These are phyloP conservation scores for Cornus suecica DNA, from an alignment of 148 eudicot genomes.

Conservation along the genomic window DNA sequence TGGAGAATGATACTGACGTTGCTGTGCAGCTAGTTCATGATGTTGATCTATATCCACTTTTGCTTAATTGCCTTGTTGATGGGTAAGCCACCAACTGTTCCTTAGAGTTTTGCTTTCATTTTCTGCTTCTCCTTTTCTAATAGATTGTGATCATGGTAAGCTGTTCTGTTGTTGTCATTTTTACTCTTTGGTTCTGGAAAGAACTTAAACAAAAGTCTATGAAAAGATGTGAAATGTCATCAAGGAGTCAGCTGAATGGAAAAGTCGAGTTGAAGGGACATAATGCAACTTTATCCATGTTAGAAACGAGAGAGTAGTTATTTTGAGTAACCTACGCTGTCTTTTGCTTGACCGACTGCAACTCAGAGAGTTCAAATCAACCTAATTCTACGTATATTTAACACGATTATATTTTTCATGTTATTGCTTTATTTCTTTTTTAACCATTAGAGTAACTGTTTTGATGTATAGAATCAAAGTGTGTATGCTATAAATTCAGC, in stretches of 20 bases:
- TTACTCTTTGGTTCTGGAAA: neutral
- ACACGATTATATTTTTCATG: neutral
- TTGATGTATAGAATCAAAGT: no score
- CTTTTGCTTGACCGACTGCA: neutral
- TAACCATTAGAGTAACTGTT: no score
- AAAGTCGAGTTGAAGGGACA: neutral
- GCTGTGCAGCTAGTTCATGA: slow-evolving; percentile 52
- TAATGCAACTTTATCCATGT: neutral
- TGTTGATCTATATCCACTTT: slow-evolving; percentile 61
- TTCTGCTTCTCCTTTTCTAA: no score
- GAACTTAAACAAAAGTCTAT: neutral
- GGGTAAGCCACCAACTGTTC: slow-evolving; percentile 44
- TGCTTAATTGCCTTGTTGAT: slow-evolving; percentile 76
- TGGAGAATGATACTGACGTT: slow-evolving; percentile 45
- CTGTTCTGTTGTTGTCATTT: neutral
- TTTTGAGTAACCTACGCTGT: neutral
- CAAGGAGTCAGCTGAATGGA: neutral
- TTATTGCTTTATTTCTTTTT: neutral
- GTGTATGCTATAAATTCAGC: neutral
- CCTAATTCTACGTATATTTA: neutral
- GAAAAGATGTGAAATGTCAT: neutral
- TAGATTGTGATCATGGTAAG: no score
- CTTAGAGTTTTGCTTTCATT: neutral
- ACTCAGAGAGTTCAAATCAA: neutral
- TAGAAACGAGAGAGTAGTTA: neutral